Conservation (phyloP, 148 eudicot species). For the Nyssa sinensis region DNA sequence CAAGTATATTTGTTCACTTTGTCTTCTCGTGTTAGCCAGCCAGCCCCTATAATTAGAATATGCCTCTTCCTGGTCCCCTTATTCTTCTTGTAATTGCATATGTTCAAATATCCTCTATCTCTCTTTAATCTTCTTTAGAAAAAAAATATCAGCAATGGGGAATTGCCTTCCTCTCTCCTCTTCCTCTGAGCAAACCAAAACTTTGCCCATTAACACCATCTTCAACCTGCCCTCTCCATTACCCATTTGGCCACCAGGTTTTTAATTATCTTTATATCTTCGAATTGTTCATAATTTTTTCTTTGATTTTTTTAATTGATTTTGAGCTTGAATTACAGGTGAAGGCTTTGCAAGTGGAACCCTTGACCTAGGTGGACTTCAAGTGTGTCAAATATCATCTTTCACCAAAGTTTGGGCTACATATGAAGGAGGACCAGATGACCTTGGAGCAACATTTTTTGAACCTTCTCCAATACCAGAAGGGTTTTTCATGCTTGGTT, state of each 20-base stretch:
- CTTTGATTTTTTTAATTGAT: not conserved
- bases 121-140: not conserved
- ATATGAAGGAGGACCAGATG: constrained; percentile 26
- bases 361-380: constrained; percentile 33
- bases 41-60: constrained; percentile 8
- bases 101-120: not conserved
- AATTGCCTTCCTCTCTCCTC: constrained; percentile 11
- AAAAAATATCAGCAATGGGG: constrained; percentile 21
- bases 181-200: constrained; percentile 7
- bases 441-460: constrained; percentile 28
- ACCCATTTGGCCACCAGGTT: constrained; percentile 38
- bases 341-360: constrained; percentile 25
- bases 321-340: constrained; percentile 8
- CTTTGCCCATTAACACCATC: constrained; percentile 25
- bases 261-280: not conserved
- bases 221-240: constrained; percentile 35
- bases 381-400: constrained; percentile 19
- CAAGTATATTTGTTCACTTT: not conserved
- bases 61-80: not conserved
- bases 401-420: constrained; percentile 30
- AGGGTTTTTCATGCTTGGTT: constrained; percentile 30
- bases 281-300: not conserved
- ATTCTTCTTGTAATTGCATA: not conserved
- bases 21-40: constrained; percentile 1
- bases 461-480: constrained; percentile 28